A percentile compares a stretch with the other conserved stretches of the same genome.
phyloP scores from a whole-genome alignment of 1,284 basidiomycete genomes.

The Anthracocystis panici-leucophaei region DNA sequence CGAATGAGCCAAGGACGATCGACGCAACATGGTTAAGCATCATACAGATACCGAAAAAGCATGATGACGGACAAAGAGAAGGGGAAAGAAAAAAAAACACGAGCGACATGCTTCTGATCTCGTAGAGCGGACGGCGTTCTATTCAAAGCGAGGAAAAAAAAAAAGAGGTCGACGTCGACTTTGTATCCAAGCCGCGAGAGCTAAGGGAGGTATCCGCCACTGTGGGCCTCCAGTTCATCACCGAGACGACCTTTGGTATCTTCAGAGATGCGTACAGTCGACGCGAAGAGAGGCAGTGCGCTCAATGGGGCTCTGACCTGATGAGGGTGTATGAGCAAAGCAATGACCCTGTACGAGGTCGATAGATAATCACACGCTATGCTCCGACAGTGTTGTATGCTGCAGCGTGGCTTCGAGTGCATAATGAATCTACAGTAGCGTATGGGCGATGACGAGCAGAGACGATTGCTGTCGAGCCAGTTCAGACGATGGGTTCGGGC shows the following conservation, averaged over 20 bases:
- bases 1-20: background rate
- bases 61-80: background rate
- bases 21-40: background rate
- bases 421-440: background rate
- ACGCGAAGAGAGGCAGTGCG: background rate
- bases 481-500: background rate
- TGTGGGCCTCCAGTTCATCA: background rate
- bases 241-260: background rate
- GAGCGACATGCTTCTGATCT: conserved; percentile 27
- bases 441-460: background rate
- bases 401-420: background rate
- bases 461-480: background rate
- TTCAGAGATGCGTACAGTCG: background rate
- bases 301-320: background rate
- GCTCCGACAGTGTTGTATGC: background rate
- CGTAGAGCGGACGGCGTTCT: conserved; percentile 15
- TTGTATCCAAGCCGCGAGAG: background rate
- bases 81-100: conserved; percentile 22
- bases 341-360: background rate
- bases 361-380: background rate
- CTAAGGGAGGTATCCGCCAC: background rate
- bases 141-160: conserved; percentile 10
- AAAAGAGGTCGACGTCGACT: conserved; percentile 27
- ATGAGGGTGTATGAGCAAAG: background rate
- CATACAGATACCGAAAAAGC: conserved; percentile 2